Conservation (phyloP, 2,329 filamentous ascomycete species). For the Westerdykella sp. region DNA sequence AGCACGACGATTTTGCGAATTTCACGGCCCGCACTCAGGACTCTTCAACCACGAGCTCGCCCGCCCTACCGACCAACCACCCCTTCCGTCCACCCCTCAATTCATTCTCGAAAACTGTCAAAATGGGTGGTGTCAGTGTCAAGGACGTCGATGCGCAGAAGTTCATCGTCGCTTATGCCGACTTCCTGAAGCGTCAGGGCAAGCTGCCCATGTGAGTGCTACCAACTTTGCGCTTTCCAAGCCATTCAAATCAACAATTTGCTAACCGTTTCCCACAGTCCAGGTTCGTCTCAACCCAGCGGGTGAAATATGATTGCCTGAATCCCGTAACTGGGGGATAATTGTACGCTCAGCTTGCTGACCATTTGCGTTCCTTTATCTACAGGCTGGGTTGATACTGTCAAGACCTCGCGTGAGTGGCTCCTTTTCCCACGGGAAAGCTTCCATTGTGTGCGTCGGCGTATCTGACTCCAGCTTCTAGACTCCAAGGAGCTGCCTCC, state of each 20-base stretch:
- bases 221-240: background rate
- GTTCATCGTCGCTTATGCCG: conserved; percentile 80
- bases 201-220: conserved; percentile 65
- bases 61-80: too few relatives aligned
- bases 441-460: background rate
- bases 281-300: conserved; percentile 57
- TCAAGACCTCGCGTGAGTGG: conserved; percentile 72
- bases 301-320: conserved; percentile 41
- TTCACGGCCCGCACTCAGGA: too few relatives aligned
- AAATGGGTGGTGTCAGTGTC: conserved; percentile 75
- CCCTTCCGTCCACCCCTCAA: conserved; percentile 2
- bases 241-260: background rate
- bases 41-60: too few relatives aligned
- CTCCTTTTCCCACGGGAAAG: background rate
- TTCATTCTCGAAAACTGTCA: conserved; percentile 48
- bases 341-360: conserved; percentile 36
- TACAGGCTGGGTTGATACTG: conserved; percentile 97
- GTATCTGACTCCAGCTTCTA: conserved; percentile 14
- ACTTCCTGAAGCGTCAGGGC: conserved; percentile 90
- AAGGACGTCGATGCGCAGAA: conserved; percentile 86
- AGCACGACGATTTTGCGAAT: too few relatives aligned
- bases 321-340: conserved; percentile 52
- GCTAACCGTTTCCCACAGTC: conserved; percentile 37
- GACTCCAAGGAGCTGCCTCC: conserved; percentile 95
- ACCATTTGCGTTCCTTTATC: conserved; percentile 35